Base-by-base conservation (phyloP, 345 rosid species). In the Mallotus nudiflorus region DNA sequence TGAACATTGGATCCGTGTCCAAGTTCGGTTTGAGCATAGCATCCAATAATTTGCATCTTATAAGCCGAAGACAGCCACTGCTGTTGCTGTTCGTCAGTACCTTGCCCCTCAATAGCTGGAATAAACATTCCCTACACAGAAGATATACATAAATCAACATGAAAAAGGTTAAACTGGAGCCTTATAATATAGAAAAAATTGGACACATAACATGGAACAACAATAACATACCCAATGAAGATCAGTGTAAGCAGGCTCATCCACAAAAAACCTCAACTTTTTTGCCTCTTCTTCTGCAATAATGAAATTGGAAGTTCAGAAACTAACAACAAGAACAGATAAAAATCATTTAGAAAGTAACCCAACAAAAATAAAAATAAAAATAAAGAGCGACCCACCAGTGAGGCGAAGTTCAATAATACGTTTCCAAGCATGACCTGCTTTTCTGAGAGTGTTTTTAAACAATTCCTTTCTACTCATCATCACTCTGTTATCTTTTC, bases 1-100 rank as follows among this genome's bases (percentile, higher is more conserved):
- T 96, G 99, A 68, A 96, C 98, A 67, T 96, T 96, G 37, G 99
- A 96, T 73, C 98, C 99, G 77, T 96, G 99, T 69, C 99, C 99
- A 59, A 96, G 98, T 82, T 96, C 99, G 75, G 99, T 96, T 66
- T 96, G 99, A 29, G 98, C 98, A 87, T 96, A 96, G 80, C 97
- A 89, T 63, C 99, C 98, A 73, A 96, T 89, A 74, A 96, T 96
- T 81, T 96, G 93, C 99, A 96, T 91, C 85, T 80, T 92, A 79
- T 72, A 72, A 19, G 99, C 99, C 85, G 91, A 78, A 5, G 98
- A 82, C 73, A 96, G 75, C 99, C 98, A 96, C 77, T 92, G 89
- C 82, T 87, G 66, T 48, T 92, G 98, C 82, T 96, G 98, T 88
- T 92, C 95, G 9, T 87, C 96, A 9, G 98, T 92, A 14, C 99